Conservation (phyloP, 148 eudicot genomes). For the Silene uniflora region DNA sequence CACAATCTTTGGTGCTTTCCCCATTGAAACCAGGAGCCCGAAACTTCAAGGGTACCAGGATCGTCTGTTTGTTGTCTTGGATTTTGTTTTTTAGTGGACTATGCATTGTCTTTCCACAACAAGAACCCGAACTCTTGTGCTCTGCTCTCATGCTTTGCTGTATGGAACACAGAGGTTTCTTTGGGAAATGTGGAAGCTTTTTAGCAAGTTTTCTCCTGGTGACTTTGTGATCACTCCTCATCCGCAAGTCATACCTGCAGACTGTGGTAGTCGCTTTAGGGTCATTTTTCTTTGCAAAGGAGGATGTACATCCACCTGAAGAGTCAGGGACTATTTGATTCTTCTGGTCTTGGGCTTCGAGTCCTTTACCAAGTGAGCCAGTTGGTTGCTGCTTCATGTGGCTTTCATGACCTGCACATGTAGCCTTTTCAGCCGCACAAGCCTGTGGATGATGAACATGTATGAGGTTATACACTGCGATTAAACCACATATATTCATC, state of each 20-base stretch:
- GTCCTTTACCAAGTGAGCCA: conserved; percentile 17
- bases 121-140: conserved; percentile 15
- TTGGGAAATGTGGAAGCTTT: conserved; percentile 23
- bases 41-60: conserved; percentile 12
- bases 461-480: conserved; percentile 5
- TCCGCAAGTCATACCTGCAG: conserved; percentile 20
- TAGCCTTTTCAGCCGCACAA: conserved; percentile 17
- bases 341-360: conserved; percentile 27
- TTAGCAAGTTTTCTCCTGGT: conserved; percentile 21
- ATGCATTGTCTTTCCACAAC: conserved; percentile 24
- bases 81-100: conserved; percentile 19
- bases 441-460: conserved; percentile 19
- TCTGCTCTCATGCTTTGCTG: conserved; percentile 28
- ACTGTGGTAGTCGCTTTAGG: conserved; percentile 24
- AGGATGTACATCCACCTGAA: conserved; percentile 32
- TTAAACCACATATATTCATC: neutral
- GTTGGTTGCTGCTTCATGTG: conserved; percentile 26
- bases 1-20: conserved; percentile 18
- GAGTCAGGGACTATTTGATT: conserved; percentile 36
- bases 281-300: conserved; percentile 35
- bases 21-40: conserved; percentile 24
- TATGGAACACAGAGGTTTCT: conserved; percentile 26
- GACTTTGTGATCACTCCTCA: conserved; percentile 32
- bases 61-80: conserved; percentile 14
- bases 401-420: conserved; percentile 19